Base-by-base conservation (phyloP, 2,329 filamentous ascomycete species). In the Neofusicoccum parvum region DNA sequence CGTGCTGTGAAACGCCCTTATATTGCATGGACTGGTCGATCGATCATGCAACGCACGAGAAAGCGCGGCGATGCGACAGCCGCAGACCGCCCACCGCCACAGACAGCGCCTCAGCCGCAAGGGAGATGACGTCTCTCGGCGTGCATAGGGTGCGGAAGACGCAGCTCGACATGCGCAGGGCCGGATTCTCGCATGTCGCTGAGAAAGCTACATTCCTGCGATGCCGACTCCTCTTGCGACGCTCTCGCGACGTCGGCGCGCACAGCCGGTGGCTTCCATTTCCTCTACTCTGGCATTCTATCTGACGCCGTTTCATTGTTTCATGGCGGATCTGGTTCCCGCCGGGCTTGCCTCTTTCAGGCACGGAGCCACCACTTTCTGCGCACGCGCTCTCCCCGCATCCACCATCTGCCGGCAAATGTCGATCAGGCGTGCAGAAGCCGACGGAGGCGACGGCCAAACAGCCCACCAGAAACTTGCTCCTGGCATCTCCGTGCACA, bases 241-340 rank as follows among this genome's bases (percentile, higher is more conserved):
- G 6, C 23, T n/a, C 48, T 32, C 46, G 46, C 17, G 46, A 49
- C 20, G 46, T 27, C 53, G 53, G 53, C 36, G 53, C 53, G 53
- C 5, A 1, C 15, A n/a, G 14, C 56, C 56, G 56, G 32, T 37
- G 32, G 43, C 17, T n/a, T 32, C 39, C 17, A 46, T 11, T 6
- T 14, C 11, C 23, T 48, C 32, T 23, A 11, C 41, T 20, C 43
- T 17, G 11, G 5, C 32, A 36, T 12, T 60, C 56, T 46, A 60
- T 34, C n/a, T 60, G 56, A 60, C 9, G 43, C 56, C 15, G 56
- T 60, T 60, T 60, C 43, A 37, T 60, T 43, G 56, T 60, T 60
- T 60, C 56, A 60, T 15, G 56, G 39, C 56, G 56, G 56, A 60
- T 48, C 56, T 60, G 56, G 37, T 27, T 60, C 48, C 56, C 53